Percentiles rank a stretch among this genome's conserved stretches.
phyloP scores from a whole-genome alignment of 345 rosid genomes.

The Hirschfeldia incana region DNA sequence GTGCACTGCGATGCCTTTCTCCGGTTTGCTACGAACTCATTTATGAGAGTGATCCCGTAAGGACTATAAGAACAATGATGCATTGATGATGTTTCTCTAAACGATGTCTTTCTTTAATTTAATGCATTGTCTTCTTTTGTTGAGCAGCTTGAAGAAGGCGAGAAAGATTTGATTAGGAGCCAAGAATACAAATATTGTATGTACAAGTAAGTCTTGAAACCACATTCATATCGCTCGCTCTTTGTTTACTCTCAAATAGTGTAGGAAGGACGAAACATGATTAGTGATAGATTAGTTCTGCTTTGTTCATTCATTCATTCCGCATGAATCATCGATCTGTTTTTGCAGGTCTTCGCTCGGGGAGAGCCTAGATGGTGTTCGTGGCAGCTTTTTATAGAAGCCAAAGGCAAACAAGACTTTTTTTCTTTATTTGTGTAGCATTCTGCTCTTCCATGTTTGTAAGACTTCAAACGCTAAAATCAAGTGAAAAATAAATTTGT shows the following conservation, averaged over 20 bases:
- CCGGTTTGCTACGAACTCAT: conserved; percentile 66
- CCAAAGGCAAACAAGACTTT: not conserved
- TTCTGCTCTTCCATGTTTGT: not conserved
- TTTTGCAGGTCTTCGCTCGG: conserved; percentile 38
- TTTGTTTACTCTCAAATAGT: not conserved
- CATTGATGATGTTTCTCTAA: not conserved
- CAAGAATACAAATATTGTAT: conserved; percentile 84
- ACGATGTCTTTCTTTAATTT: not conserved
- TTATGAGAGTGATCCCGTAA: conserved; percentile 80
- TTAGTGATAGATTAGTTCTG: not conserved
- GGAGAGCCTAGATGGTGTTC: conserved; percentile 39
- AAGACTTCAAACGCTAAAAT: conserved; percentile 2
- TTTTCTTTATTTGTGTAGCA: not conserved
- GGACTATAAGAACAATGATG: conserved; percentile 13
- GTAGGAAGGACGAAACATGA: not conserved
- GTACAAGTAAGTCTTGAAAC: conserved; percentile 56
- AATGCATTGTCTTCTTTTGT: not conserved
- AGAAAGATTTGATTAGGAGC: conserved; percentile 66
- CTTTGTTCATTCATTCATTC: not conserved
- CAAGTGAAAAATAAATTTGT: not conserved
- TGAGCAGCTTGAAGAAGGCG: conserved; percentile 82
- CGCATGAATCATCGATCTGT: not conserved
- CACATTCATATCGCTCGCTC: not conserved
- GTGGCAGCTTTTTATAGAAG: conserved; percentile 32
- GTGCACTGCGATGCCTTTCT: conserved; percentile 79